A percentile compares a stretch with the other conserved stretches of the same genome.
Conservation (phyloP, 306 rosid species). For the Prunus mongolica region DNA sequence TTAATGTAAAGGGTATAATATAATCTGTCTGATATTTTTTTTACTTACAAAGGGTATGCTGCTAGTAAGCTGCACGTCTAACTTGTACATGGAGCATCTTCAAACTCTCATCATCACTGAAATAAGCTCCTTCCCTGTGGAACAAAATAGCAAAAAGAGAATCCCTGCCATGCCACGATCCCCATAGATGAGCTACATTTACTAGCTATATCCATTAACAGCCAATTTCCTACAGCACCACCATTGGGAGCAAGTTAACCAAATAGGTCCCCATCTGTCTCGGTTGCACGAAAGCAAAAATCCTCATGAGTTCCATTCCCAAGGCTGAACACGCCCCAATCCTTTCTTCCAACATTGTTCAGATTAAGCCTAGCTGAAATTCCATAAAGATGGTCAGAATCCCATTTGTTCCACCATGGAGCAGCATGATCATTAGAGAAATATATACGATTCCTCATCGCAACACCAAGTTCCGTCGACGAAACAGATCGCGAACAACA, state of each 20-base stretch:
- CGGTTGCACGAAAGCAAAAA: conserved; percentile 31
- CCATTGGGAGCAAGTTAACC: conserved; percentile 62
- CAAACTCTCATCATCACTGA: not conserved
- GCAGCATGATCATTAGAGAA: not conserved
- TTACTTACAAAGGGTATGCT: no score
- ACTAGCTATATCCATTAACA: not conserved
- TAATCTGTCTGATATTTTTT: no score
- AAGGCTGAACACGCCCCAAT: conserved; percentile 54
- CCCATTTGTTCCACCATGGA: conserved; percentile 46
- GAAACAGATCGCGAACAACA: conserved; percentile 47
- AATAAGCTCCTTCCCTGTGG: not conserved
- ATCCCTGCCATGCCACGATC: not conserved
- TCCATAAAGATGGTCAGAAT: conserved; percentile 43
- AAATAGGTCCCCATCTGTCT: conserved; percentile 43
- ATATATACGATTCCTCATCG: conserved; percentile 33
- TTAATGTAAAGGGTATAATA: no score
- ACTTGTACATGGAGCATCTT: not conserved
- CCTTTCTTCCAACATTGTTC: conserved; percentile 23
- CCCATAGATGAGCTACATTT: not conserved
- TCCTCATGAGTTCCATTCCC: not conserved
- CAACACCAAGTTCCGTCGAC: conserved; percentile 40
- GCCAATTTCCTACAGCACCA: conserved; percentile 43
- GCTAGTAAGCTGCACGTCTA: no score
- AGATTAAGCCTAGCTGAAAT: conserved; percentile 31
- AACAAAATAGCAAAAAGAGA: not conserved